Conservation (phyloP, 805 yeast genomes). For the Lachancea sp. region DNA sequence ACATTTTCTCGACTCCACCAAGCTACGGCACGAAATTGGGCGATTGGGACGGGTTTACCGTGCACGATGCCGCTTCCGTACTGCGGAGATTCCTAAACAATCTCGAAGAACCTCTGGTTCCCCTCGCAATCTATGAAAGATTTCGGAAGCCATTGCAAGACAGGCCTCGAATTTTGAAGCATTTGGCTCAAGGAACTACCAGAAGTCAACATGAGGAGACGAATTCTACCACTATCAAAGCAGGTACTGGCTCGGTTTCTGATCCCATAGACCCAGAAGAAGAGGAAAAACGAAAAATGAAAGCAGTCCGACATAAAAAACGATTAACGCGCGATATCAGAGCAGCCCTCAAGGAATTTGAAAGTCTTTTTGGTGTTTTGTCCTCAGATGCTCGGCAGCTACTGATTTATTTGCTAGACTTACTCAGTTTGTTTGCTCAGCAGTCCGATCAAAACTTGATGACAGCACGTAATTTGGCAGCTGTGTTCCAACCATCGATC, state of each 20-base stretch:
- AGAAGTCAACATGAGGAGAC: background rate
- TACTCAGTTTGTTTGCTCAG: constrained; percentile 77
- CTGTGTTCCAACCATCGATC: constrained; percentile 95
- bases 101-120: constrained; percentile 88
- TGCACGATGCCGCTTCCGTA: constrained; percentile 93
- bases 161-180: constrained; percentile 60
- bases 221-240: background rate
- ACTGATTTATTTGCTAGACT: constrained; percentile 77
- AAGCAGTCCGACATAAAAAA: constrained; percentile 45
- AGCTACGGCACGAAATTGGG: constrained; percentile 74
- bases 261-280: constrained; percentile 12
- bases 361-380: constrained; percentile 55
- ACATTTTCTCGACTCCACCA: constrained; percentile 79
- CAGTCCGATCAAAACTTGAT: constrained; percentile 73
- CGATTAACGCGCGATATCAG: constrained; percentile 58
- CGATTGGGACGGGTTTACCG: constrained; percentile 89
- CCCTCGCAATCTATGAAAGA: constrained; percentile 63
- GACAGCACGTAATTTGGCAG: constrained; percentile 91
- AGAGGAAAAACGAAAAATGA: constrained; percentile 29
- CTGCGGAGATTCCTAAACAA: constrained; percentile 80
- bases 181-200: constrained; percentile 37
- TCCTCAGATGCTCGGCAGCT: constrained; percentile 79
- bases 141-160: constrained; percentile 73
- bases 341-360: constrained; percentile 66
- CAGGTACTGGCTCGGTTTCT: too few species aligned